Percentiles rank a stretch among this genome's conserved stretches.
Conservation (phyloP, 2,329 filamentous ascomycete genomes). For the Hypoxylon sp. region DNA sequence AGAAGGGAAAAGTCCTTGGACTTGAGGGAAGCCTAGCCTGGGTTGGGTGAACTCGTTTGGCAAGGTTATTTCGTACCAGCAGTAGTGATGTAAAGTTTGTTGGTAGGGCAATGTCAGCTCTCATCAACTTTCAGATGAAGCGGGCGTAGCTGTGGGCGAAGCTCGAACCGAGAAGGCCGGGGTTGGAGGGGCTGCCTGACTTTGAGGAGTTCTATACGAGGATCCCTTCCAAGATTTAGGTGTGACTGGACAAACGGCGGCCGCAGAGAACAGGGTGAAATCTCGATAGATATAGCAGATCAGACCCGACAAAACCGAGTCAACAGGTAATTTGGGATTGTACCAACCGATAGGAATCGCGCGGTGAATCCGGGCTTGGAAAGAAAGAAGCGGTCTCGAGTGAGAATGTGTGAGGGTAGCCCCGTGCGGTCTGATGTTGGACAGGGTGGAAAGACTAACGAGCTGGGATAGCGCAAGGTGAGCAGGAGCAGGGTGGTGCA, state of each 20-base stretch:
- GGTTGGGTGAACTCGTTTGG: constrained; percentile 38
- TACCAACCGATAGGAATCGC: constrained; percentile 22
- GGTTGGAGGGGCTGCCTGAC: constrained; percentile 23
- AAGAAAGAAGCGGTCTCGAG: constrained; percentile 28
- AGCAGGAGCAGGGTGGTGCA: constrained; percentile 28
- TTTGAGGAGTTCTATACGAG: constrained; percentile 39
- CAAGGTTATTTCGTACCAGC: constrained; percentile 20
- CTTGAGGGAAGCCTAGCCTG: constrained; percentile 35
- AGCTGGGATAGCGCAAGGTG: constrained; percentile 31
- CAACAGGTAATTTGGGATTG: constrained; percentile 7
- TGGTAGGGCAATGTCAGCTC: constrained; percentile 39
- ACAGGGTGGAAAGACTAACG: constrained; percentile 18
- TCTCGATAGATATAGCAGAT: constrained; percentile 24
- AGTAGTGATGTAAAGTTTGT: constrained; percentile 12
- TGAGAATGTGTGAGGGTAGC: constrained; percentile 15
- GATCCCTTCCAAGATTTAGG: constrained; percentile 16
- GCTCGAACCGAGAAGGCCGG: constrained; percentile 38
- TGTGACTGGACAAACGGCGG: constrained; percentile 15
- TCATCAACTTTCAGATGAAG: constrained; percentile 36
- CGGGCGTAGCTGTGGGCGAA: constrained; percentile 42
- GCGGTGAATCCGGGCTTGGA: constrained; percentile 28
- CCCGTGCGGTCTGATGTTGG: constrained; percentile 22
- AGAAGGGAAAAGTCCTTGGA: constrained; percentile 20
- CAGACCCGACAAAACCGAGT: constrained; percentile 26
- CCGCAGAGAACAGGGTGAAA: constrained; percentile 13